These are phyloP conservation scores for Saccharomycopsis crataegensis DNA, from an alignment of 1,139 yeast genomes.

Conservation along the genomic window DNA sequence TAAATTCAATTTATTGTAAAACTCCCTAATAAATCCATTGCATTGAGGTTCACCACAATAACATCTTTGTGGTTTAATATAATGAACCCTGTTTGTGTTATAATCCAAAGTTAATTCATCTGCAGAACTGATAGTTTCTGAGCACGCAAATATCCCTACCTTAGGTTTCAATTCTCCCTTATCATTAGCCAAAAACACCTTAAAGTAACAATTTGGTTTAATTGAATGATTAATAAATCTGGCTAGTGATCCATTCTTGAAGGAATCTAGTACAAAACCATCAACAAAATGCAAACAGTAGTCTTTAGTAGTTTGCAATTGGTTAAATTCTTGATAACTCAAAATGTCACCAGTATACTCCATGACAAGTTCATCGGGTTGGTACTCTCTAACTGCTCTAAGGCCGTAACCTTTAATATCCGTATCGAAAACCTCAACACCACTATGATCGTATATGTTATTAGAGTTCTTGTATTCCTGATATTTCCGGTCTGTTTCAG, in stretches of 20 bases:
- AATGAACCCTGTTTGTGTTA: constrained; percentile 8
- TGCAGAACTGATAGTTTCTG: constrained; percentile 3
- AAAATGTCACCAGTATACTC: constrained; percentile 17
- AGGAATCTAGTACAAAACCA: constrained; percentile 14
- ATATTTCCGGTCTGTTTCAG: background rate
- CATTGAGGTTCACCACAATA: constrained; percentile 13
- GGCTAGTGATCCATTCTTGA: constrained; percentile 14
- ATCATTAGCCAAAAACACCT: constrained; percentile 5
- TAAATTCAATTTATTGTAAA: constrained; percentile 4
- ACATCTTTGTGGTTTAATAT: constrained; percentile 16
- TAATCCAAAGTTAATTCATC: constrained; percentile 15
- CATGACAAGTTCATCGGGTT: constrained; percentile 2
- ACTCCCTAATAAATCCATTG: constrained; percentile 13
- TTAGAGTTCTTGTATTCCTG: background rate
- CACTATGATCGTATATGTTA: constrained; percentile 2
- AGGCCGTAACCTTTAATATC: constrained; percentile 11
- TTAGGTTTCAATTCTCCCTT: constrained; percentile 1
- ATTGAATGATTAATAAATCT: constrained; percentile 15
- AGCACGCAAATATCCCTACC: constrained; percentile 12
- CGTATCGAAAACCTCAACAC: constrained; percentile 13
- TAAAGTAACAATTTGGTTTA: constrained; percentile 8
- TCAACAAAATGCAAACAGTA: constrained; percentile 16
- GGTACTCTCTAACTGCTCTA: constrained; percentile 13
- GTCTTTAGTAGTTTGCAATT: constrained; percentile 4
- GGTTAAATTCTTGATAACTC: constrained; percentile 10